Evolutionary conservation across 768 basidiomycete species (phyloP), one percentile per base, ranked within the genome.

Genomic region (Nidularia sp.): DNA sequence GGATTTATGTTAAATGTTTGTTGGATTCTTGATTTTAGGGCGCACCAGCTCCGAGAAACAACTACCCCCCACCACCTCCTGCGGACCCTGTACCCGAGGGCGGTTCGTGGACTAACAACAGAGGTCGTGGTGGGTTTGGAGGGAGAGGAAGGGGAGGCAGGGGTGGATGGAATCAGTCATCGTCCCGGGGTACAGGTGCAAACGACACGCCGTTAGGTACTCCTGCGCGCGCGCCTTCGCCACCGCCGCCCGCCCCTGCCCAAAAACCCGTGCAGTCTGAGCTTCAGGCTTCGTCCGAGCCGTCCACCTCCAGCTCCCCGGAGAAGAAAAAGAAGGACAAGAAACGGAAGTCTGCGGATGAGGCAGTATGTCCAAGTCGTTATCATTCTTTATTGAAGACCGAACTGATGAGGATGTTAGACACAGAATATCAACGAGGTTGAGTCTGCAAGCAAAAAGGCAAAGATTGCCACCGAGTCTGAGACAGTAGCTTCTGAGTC

Each of bases 161-260:
- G n/a, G 57, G 66, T 12, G 60, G 63, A 29, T 15, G 59, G 57
- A 36, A 57, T 53, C 45, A 58, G 58, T 18, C 54, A 12, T 57
- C 67, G 34, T 50, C 60, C 53, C 62, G 51, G 49, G 60, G 43
- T 2, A 85, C 85, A 44, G 89, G 89, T 55, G 80, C 86, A 60
- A 92, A 92, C 59, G 78, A 66, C 60, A 86, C 79, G 33, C 89
- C 88, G 39, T 70, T 92, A 50, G 89, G 89, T 50, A 77, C 82
- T 12, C 81, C 85, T 6, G 76, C 61, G 22, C 70, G 70, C 46
- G 66, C 58, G 34, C 54, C 67, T 5, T 45, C 55, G 5, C 49
- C 60, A 5, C 50, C 42, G 29, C 53, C 47, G 7, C 53, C 54
- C 53, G 47, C 39, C 31, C 47, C 47, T 8, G 13, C 22, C 13